Conservation (phyloP, 2,329 filamentous ascomycete genomes). For the Huntiella abstrusa region DNA sequence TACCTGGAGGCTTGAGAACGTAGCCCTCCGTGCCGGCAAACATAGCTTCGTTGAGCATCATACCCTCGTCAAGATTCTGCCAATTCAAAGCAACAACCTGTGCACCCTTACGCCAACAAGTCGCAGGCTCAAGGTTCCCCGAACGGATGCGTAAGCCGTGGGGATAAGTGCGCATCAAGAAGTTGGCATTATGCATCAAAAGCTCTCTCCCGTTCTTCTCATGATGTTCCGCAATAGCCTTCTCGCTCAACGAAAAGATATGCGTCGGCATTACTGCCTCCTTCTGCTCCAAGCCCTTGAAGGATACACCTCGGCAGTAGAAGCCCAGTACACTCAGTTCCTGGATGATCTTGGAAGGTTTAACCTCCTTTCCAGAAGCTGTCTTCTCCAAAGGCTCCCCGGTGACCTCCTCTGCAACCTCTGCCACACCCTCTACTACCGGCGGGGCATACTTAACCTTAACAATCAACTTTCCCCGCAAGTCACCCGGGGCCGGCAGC, state of each 20-base stretch:
- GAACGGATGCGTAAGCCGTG: constrained; percentile 65
- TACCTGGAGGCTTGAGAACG: constrained; percentile 62
- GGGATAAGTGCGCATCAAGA: constrained; percentile 76
- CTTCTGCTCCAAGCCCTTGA: constrained; percentile 58
- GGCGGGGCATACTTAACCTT: constrained; percentile 56
- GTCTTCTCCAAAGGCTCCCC: constrained; percentile 23
- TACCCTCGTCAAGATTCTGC: constrained; percentile 77
- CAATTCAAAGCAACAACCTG: constrained; percentile 89
- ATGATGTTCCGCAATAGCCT: constrained; percentile 42
- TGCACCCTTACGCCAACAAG: constrained; percentile 75
- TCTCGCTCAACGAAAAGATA: constrained; percentile 50
- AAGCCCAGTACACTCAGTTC: constrained; percentile 58
- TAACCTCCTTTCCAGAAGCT: constrained; percentile 24
- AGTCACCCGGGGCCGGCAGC: constrained; percentile 48
- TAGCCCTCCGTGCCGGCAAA: constrained; percentile 71
- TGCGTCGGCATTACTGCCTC: constrained; percentile 46
- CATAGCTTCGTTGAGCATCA: constrained; percentile 94
- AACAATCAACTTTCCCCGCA: constrained; percentile 64
- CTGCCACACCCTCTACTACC: constrained; percentile 15
- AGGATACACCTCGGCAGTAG: constrained; percentile 68
- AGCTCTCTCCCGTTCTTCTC: constrained; percentile 32
- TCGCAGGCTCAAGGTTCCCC: constrained; percentile 68
- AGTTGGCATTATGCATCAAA: constrained; percentile 66
- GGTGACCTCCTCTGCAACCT: constrained; percentile 16
- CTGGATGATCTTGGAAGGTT: constrained; percentile 48